A percentile compares a stretch with the other conserved stretches of the same genome.
Evolutionary conservation across 1,284 basidiomycete genomes (phyloP).

Genomic region (Tausonia pullulans): DNA sequence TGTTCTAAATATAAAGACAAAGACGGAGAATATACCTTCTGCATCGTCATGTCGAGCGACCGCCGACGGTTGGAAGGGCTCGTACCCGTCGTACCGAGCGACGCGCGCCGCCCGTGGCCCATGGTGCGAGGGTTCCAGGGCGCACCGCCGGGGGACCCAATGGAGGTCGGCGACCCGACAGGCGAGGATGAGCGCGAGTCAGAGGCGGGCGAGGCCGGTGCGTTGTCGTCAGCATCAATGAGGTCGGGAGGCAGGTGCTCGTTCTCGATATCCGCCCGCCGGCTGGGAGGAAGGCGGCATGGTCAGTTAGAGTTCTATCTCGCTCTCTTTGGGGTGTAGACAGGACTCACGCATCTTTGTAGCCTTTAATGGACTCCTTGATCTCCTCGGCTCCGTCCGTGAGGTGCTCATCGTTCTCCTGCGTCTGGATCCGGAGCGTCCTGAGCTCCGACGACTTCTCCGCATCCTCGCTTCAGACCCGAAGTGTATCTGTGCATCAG

Average conservation of each 20-base stretch:
- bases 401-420: slow-evolving; percentile 74
- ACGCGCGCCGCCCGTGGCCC: slow-evolving; percentile 75
- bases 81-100: slow-evolving; percentile 91
- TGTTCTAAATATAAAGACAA: too few relatives aligned
- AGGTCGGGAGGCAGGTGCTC: slow-evolving; percentile 91
- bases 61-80: slow-evolving; percentile 84
- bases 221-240: slow-evolving; percentile 51
- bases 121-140: slow-evolving; percentile 31
- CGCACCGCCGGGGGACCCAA: slow-evolving; percentile 13
- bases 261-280: slow-evolving; percentile 98
- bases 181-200: slow-evolving; percentile 24
- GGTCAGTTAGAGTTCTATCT: slow-evolving; percentile 5
- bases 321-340: neutral
- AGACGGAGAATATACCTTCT: slow-evolving; percentile 23
- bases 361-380: slow-evolving; percentile 86
- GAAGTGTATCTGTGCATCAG: too few relatives aligned
- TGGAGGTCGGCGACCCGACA: slow-evolving; percentile 16
- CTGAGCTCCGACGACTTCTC: slow-evolving; percentile 96
- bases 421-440: slow-evolving; percentile 65
- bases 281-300: slow-evolving; percentile 39
- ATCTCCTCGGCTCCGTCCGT: slow-evolving; percentile 88
- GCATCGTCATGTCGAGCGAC: slow-evolving; percentile 91
- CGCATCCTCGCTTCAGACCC: slow-evolving; percentile 70
- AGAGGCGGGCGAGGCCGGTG: slow-evolving; percentile 39
- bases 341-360: slow-evolving; percentile 79